These are phyloP conservation scores for Ustilago trichophora DNA, from an alignment of 1,284 basidiomycete genomes.

Conservation along the genomic window DNA sequence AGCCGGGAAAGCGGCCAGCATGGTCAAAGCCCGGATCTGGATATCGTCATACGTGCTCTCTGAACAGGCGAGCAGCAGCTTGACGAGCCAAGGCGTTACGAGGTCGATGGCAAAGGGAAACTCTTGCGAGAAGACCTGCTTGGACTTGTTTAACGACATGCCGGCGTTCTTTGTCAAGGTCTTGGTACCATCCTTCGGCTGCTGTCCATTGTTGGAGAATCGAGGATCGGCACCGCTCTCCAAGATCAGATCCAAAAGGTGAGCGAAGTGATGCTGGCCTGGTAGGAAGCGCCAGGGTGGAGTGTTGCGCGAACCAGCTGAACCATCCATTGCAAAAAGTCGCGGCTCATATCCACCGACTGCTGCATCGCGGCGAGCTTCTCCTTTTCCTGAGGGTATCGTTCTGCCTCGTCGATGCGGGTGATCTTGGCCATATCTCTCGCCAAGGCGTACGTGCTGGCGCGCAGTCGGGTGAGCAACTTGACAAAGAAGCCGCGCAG, in stretches of 20 bases:
- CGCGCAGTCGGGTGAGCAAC: slow-evolving; percentile 55
- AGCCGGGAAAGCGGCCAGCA: slow-evolving; percentile 52
- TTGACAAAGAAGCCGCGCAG: slow-evolving; percentile 55
- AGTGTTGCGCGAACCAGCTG: slow-evolving; percentile 34
- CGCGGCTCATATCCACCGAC: slow-evolving; percentile 24
- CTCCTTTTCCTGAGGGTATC: slow-evolving; percentile 28
- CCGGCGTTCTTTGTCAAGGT: slow-evolving; percentile 39
- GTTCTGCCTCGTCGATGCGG: slow-evolving; percentile 31
- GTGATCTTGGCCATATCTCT: slow-evolving; percentile 38
- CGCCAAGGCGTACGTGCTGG: slow-evolving; percentile 46
- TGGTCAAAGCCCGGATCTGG: slow-evolving; percentile 40
- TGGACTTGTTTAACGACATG: slow-evolving; percentile 52
- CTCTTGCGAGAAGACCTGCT: slow-evolving; percentile 42
- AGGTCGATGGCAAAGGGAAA: slow-evolving; percentile 41
- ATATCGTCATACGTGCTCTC: slow-evolving; percentile 59
- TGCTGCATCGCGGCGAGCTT: slow-evolving; percentile 26
- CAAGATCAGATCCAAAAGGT: slow-evolving; percentile 54
- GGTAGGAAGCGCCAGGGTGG: slow-evolving; percentile 61
- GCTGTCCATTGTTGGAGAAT: slow-evolving; percentile 17
- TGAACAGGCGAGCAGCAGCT: slow-evolving; percentile 48
- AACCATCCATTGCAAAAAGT: slow-evolving; percentile 40
- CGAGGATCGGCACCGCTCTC: slow-evolving; percentile 45
- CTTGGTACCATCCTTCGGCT: slow-evolving; percentile 8
- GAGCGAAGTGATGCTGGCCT: slow-evolving; percentile 50
- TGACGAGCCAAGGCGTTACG: slow-evolving; percentile 42